These are phyloP conservation scores for Davidsoniella eucalypti DNA, from an alignment of 2,329 filamentous ascomycete species.

Conservation along the genomic window DNA sequence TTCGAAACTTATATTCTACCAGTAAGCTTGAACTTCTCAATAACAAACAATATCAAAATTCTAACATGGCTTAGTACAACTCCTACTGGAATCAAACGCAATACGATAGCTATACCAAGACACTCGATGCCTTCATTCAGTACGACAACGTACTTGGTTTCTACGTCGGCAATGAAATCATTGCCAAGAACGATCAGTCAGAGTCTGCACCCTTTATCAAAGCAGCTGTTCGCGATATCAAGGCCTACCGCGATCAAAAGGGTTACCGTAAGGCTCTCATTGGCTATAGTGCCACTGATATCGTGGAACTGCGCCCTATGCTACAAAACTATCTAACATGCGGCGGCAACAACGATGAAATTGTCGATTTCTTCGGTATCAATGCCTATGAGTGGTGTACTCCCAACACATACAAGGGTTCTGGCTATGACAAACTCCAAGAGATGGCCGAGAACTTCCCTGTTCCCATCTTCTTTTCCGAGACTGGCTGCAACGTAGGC, in stretches of 20 bases:
- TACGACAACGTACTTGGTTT: constrained; percentile 73
- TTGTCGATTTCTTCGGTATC: constrained; percentile 68
- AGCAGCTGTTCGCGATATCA: constrained; percentile 65
- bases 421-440: constrained; percentile 57
- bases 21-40: constrained; percentile 22
- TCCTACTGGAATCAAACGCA: constrained; percentile 61
- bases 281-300: constrained; percentile 78
- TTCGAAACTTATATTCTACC: constrained; percentile 52
- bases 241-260: constrained; percentile 60
- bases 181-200: constrained; percentile 44
- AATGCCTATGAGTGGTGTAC: constrained; percentile 79
- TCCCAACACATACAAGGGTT: constrained; percentile 35
- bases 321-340: constrained; percentile 62
- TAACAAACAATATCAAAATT: neutral
- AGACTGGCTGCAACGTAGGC: constrained; percentile 62
- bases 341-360: constrained; percentile 49
- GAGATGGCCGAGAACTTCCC: constrained; percentile 51
- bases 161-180: constrained; percentile 79
- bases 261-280: constrained; percentile 67
- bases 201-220: constrained; percentile 67
- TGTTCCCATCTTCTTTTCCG: constrained; percentile 80
- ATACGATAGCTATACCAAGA: constrained; percentile 47
- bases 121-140: constrained; percentile 60
- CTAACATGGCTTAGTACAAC: constrained; percentile 25
- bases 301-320: constrained; percentile 48